phyloP scores from a whole-genome alignment of 176 grass and related monocot species.

The Melocanna baccifera region DNA sequence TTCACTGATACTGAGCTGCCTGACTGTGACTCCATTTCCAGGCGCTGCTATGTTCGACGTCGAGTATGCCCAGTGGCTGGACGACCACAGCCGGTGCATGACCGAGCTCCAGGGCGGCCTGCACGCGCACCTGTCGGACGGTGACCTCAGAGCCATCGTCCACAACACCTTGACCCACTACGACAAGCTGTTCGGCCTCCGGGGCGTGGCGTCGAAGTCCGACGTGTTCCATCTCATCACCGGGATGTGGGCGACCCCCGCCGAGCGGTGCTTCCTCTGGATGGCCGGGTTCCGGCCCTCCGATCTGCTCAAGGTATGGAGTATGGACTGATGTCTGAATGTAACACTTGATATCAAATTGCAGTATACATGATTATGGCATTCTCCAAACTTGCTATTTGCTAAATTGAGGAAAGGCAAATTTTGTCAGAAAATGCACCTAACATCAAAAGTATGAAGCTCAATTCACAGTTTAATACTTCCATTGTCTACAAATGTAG shows the following conservation, averaged over 20 bases:
- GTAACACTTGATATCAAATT: not conserved
- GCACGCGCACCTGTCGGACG: constrained; percentile 47
- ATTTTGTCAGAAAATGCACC: not conserved
- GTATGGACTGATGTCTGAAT: constrained; percentile 27
- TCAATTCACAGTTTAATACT: not conserved
- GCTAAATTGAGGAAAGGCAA: not conserved
- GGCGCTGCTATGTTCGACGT: constrained; percentile 59
- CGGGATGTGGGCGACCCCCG: constrained; percentile 61
- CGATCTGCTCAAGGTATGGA: constrained; percentile 71
- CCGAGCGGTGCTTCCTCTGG: constrained; percentile 87
- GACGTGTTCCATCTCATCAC: constrained; percentile 88
- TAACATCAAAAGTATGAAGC: not conserved
- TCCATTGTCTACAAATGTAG: no score
- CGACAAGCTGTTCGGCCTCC: constrained; percentile 68
- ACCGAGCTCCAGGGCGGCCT: constrained; percentile 57
- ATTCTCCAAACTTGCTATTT: not conserved
- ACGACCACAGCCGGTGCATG: constrained; percentile 49
- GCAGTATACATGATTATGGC: not conserved
- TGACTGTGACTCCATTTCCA: not conserved
- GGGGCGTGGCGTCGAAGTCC: constrained; percentile 33
- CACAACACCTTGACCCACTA: constrained; percentile 59
- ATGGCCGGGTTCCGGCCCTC: constrained; percentile 85
- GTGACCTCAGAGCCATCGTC: constrained; percentile 61
- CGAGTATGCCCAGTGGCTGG: constrained; percentile 69
- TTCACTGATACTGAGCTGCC: not conserved